Percentiles rank a stretch among this genome's conserved stretches.
Conservation (phyloP, 345 rosid species). For the Pseudoturritis turrita region DNA sequence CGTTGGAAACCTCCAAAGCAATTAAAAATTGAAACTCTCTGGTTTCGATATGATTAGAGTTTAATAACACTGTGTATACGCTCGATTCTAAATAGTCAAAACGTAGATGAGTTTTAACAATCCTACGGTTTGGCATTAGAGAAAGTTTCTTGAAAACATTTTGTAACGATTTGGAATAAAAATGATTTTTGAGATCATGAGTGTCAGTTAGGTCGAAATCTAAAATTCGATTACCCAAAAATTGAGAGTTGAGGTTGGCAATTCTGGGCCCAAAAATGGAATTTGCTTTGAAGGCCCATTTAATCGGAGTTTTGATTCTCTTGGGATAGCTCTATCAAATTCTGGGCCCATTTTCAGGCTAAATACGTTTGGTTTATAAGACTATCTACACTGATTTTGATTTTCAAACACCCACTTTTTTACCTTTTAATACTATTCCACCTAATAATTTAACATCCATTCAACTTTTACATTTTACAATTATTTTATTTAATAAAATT, state of each 20-base stretch:
- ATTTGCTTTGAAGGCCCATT: not conserved
- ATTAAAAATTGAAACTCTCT: not conserved
- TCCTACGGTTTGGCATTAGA: conserved; percentile 4
- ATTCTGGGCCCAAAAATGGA: too few relatives aligned
- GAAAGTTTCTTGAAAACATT: not conserved
- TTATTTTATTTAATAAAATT: too few relatives aligned
- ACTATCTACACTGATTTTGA: too few relatives aligned
- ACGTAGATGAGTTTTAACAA: not conserved
- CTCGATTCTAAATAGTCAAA: not conserved
- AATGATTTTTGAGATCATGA: not conserved
- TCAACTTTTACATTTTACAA: too few relatives aligned
- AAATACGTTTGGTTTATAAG: not conserved
- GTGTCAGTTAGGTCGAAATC: not conserved
- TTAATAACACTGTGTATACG: not conserved
- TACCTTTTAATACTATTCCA: too few relatives aligned
- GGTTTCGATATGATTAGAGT: not conserved
- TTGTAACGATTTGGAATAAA: conserved; percentile 6
- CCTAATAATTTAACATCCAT: too few relatives aligned
- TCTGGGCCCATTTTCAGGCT: not conserved
- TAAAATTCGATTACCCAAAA: not conserved
- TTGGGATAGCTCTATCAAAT: not conserved
- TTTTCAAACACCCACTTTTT: too few relatives aligned
- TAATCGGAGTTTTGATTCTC: not conserved
- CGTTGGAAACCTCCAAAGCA: conserved; percentile 16
- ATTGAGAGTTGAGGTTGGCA: too few relatives aligned